phyloP scores from a whole-genome alignment of 805 yeast genomes.

The Isabelozyma gotoi region DNA sequence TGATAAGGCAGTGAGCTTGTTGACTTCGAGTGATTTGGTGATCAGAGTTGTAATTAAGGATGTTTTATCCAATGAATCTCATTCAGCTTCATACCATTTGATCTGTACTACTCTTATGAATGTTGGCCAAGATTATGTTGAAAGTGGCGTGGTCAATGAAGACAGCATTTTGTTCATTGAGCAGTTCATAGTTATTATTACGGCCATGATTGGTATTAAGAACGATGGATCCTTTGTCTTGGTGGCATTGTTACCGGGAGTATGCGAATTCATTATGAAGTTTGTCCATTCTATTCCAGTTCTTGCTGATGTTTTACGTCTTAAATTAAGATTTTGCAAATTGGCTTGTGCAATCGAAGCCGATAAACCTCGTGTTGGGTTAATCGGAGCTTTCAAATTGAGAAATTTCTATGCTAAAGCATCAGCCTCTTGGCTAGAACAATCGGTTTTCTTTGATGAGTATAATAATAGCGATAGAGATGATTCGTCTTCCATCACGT shows the following conservation, averaged over 20 bases:
- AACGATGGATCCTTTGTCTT: conserved; percentile 37
- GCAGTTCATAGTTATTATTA: conserved; percentile 47
- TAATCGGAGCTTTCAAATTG: conserved; percentile 44
- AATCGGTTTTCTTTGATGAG: conserved; percentile 44
- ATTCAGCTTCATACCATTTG: conserved; percentile 53
- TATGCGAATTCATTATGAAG: conserved; percentile 24
- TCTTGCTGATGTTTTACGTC: conserved; percentile 27
- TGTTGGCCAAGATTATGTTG: conserved; percentile 33
- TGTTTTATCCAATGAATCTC: conserved; percentile 62
- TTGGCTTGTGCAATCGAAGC: conserved; percentile 33
- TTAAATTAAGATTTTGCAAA: conserved; percentile 45
- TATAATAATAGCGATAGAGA: conserved; percentile 3
- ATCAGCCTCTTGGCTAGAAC: conserved; percentile 54
- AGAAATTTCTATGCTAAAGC: conserved; percentile 50
- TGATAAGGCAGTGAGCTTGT: conserved; percentile 48
- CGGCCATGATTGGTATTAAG: conserved; percentile 34
- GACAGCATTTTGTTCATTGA: conserved; percentile 44
- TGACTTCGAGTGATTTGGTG: conserved; percentile 49
- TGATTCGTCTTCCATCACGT: not conserved
- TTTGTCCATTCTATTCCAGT: conserved; percentile 28
- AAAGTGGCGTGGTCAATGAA: conserved; percentile 20
- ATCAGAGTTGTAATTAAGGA: conserved; percentile 73
- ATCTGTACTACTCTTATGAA: conserved; percentile 46
- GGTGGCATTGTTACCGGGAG: conserved; percentile 29
- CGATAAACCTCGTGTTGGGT: conserved; percentile 30